phyloP scores from a whole-genome alignment of 139 green algal genomes.

The Diplosphaera chodatii region DNA sequence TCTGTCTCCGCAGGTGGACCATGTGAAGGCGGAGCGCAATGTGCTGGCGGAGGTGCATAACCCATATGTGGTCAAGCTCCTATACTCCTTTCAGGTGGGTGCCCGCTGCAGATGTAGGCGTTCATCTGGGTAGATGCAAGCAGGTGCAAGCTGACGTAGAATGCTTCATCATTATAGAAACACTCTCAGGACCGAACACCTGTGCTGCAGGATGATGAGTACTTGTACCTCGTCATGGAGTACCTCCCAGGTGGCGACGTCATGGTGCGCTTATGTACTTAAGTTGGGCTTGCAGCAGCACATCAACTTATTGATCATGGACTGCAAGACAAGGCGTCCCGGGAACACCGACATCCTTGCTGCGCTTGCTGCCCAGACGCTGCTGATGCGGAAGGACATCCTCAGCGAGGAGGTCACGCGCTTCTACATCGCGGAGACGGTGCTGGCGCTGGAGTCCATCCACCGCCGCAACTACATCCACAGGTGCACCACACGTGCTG shows the following conservation, averaged over 20 bases:
- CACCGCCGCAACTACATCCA: slow-evolving; percentile 91
- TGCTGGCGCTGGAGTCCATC: slow-evolving; percentile 85
- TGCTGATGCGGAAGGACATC: slow-evolving; percentile 97
- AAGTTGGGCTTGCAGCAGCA: too few relatives aligned
- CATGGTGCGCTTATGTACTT: slow-evolving; percentile 83
- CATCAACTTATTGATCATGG: too few relatives aligned
- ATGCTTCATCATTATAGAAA: too few relatives aligned
- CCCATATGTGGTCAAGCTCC: slow-evolving; percentile 86
- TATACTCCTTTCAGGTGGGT: slow-evolving; percentile 80
- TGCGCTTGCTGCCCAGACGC: slow-evolving; percentile 67
- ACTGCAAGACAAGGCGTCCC: too few relatives aligned
- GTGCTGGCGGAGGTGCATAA: slow-evolving; percentile 88
- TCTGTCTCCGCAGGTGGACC: slow-evolving; percentile 95
- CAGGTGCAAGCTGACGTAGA: too few relatives aligned
- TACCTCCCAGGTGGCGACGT: slow-evolving; percentile 95
- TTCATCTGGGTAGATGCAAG: too few relatives aligned
- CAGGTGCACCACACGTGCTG: too few relatives aligned
- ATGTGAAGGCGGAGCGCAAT: slow-evolving; percentile 94
- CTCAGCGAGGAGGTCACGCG: slow-evolving; percentile 73
- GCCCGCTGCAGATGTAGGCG: too few relatives aligned
- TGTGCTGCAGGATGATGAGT: slow-evolving; percentile 76
- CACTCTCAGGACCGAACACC: too few relatives aligned
- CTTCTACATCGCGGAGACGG: slow-evolving; percentile 86
- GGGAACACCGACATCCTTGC: too few relatives aligned
- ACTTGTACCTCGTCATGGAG: slow-evolving; percentile 98